Evolutionary conservation across 1,284 basidiomycete species (phyloP), one percentile per base, ranked within the genome.

Genomic region (Xanthoconium separans): DNA sequence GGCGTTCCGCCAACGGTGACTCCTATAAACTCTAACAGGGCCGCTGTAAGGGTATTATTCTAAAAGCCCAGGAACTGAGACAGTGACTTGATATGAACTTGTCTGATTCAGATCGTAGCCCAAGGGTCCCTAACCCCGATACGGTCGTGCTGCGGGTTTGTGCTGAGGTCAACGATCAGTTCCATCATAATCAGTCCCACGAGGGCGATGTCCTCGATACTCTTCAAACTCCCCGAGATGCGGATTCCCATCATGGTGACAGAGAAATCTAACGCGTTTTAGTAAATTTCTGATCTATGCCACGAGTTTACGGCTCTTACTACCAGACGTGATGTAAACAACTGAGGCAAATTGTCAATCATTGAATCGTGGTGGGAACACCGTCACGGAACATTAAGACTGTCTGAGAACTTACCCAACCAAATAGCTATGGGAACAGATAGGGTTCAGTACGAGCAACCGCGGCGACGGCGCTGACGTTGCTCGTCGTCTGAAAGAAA

Each of bases 11-110:
- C 77, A 4, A 80, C 79, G 15, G 82, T 77, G 50, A 84, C 72
- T 8, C 77, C 80, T 39, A 82, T 77, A 41, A 82, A 74, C 62
- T 83, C 79, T 22, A 83, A 80, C 53, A 63, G 68, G 57, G 62
- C 62, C 50, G 63, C 73, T 16, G 51, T 59, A 51, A 69, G 58
- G 53, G 68, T 59, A 10, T 22, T 22, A 22, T 54, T 60, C 54
- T 59, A 65, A 24, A 61, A 64, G 8, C 61, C 67, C 36, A 68
- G 61, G 42, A 64, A 65, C 33, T 56, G 40, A 22, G 57, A 51
- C 9, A 57, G 6, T 3, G 22, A 59, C 39, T 57, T 50, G 55
- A 61, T 61, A 47, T 64, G 58, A 31, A 65, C 56, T 29, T 68
- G 61, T 22, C 18, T 57, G 37, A 64, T 48, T 47, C 49, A 55